A percentile compares a stretch with the other conserved stretches of the same genome.
Conservation (phyloP, 179 eudicot species). For the Pouteria campechiana region DNA sequence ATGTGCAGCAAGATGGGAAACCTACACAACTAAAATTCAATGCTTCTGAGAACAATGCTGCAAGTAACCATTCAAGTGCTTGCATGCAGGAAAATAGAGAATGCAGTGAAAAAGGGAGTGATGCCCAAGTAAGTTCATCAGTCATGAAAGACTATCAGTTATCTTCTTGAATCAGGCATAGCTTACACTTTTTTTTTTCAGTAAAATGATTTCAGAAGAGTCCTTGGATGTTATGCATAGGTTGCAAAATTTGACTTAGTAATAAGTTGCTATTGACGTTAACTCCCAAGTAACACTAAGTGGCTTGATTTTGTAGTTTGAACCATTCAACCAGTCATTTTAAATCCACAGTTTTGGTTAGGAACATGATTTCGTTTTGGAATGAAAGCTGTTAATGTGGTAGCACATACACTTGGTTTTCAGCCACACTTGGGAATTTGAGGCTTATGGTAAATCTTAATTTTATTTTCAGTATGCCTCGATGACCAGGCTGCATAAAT, state of each 20-base stretch:
- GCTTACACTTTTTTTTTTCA: not conserved
- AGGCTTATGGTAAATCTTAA: not conserved
- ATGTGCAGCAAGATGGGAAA: slow-evolving; percentile 34
- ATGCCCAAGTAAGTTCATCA: slow-evolving; percentile 56
- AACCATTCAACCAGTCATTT: no score
- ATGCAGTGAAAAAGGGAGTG: slow-evolving; percentile 60
- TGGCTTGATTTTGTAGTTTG: no score
- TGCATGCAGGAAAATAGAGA: slow-evolving; percentile 31
- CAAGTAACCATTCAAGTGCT: slow-evolving; percentile 59
- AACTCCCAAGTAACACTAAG: no score
- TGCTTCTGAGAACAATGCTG: slow-evolving; percentile 62
- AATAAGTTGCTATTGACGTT: no score
- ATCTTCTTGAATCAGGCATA: not conserved
- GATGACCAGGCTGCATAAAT: no score
- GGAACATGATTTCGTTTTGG: no score
- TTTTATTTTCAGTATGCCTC: no score
- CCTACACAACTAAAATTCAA: slow-evolving; percentile 41
- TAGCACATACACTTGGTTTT: no score
- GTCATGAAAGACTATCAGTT: not conserved
- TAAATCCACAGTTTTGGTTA: no score
- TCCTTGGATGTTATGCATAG: no score
- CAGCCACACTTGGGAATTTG: slow-evolving; percentile 5
- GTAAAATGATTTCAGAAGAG: slow-evolving; percentile 4
- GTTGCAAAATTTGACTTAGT: no score
- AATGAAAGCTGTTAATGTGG: no score